Evolutionary conservation across 2,329 filamentous ascomycete species (phyloP).

Genomic region (Decorospora gaudefroyi): DNA sequence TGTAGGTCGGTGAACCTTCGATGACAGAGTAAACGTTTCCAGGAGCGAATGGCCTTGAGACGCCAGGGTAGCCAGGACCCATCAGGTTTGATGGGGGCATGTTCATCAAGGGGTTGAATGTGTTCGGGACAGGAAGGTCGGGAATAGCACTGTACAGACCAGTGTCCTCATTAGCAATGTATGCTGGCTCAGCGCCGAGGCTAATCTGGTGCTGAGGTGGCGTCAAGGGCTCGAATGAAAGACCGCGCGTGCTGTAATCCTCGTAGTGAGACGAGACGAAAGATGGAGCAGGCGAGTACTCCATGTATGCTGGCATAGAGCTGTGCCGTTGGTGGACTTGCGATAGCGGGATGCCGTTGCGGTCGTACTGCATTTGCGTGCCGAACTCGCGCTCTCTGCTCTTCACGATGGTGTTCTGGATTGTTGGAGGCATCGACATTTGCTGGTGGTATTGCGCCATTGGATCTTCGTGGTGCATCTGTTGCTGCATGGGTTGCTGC

Average conservation of each 20-base stretch:
- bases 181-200: conserved; percentile 85
- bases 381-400: conserved; percentile 79
- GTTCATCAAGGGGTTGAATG: conserved; percentile 87
- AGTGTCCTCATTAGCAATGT: conserved; percentile 97
- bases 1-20: conserved; percentile 97
- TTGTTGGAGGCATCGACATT: conserved; percentile 72
- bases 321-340: conserved; percentile 89
- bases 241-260: conserved; percentile 93
- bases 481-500: conserved; percentile 52
- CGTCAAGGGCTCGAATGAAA: conserved; percentile 96
- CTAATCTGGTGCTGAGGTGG: conserved; percentile 87
- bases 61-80: conserved; percentile 76
- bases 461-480: conserved; percentile 66
- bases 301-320: conserved; percentile 98
- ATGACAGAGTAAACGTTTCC: conserved; percentile 94
- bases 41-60: conserved; percentile 66
- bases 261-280: conserved; percentile 99
- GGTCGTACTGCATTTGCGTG: conserved; percentile 79
- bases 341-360: conserved; percentile 82
- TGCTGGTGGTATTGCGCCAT: conserved; percentile 74
- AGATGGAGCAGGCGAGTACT: conserved; percentile 96
- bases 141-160: conserved; percentile 94
- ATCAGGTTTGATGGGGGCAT: conserved; percentile 83
- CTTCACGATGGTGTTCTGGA: conserved; percentile 77
- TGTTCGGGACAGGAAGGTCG: conserved; percentile 76